A percentile compares a stretch with the other conserved stretches of the same genome.
Evolutionary conservation across 1,139 yeast genomes (phyloP).

Genomic region (Saccharomyces hybrid): DNA sequence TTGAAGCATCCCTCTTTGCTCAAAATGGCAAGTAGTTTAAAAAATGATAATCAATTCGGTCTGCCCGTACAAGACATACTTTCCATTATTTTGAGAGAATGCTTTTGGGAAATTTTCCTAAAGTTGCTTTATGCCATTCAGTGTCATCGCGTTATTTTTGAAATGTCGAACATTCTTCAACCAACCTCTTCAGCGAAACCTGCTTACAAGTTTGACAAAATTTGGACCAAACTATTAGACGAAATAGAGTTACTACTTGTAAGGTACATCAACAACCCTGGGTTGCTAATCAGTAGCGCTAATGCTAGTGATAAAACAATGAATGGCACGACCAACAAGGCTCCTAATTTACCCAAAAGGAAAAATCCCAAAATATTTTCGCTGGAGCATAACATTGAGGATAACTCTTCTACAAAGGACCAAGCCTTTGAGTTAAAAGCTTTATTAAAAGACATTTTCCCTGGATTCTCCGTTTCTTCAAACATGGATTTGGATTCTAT

Average conservation of each 20-base stretch:
- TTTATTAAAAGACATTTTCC: conserved; percentile 51
- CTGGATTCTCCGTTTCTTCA: conserved; percentile 44
- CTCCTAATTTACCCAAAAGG: conserved; percentile 12
- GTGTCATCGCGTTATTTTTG: conserved; percentile 58
- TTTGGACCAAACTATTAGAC: conserved; percentile 51
- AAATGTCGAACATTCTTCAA: conserved; percentile 38
- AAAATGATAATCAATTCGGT: conserved; percentile 27
- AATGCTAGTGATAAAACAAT: conserved; percentile 4
- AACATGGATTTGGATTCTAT: conserved; percentile 36
- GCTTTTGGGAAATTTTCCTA: conserved; percentile 60
- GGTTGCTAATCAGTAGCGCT: conserved; percentile 2
- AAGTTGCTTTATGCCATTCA: conserved; percentile 60
- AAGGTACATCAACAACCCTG: conserved; percentile 19
- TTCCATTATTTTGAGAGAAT: conserved; percentile 55
- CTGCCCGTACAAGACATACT: conserved; percentile 39
- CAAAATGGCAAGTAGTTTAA: conserved; percentile 18
- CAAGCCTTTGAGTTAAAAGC: conserved; percentile 40
- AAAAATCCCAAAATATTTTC: conserved; percentile 36
- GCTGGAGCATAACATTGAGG: conserved; percentile 25
- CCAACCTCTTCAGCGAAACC: conserved; percentile 20
- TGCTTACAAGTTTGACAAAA: conserved; percentile 40
- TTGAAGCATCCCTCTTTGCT: conserved; percentile 41
- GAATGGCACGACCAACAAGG: conserved; percentile 5
- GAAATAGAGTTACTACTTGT: conserved; percentile 46
- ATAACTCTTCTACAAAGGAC: conserved; percentile 29